These are phyloP conservation scores for Chlamydomonas urium DNA, from an alignment of 139 green algal genomes.

Conservation along the genomic window DNA sequence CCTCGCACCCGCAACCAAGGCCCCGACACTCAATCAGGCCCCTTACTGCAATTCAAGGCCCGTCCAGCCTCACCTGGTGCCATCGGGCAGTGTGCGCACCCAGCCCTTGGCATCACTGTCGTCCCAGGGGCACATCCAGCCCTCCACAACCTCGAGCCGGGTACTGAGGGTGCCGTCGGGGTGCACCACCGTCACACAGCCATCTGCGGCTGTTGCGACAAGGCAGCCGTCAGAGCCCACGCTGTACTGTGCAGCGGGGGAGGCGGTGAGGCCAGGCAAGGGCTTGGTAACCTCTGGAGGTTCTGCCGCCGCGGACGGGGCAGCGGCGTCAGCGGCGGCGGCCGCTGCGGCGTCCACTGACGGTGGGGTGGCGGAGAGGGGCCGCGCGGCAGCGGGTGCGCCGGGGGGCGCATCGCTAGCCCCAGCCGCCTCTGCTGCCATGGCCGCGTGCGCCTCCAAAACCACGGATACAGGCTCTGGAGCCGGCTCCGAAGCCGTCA, in stretches of 20 bases:
- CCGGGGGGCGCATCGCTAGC: background rate
- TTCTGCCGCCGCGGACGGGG: background rate
- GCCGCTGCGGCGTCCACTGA: background rate
- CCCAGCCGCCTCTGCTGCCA: background rate
- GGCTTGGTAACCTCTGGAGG: background rate
- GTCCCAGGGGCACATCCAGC: constrained; percentile 15
- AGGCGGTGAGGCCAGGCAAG: background rate
- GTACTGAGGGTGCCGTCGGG: constrained; percentile 38
- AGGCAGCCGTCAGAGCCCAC: background rate
- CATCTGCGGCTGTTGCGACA: constrained; percentile 9
- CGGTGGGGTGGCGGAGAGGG: background rate
- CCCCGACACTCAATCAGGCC: constrained; percentile 12
- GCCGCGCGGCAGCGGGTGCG: background rate
- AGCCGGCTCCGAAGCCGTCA: no score
- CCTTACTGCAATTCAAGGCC: no score
- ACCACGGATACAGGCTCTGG: no score
- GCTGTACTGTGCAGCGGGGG: background rate
- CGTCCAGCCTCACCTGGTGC: constrained; percentile 21
- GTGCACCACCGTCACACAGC: constrained; percentile 29
- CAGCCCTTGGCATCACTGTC: constrained; percentile 20
- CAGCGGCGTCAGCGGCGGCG: constrained; percentile 1
- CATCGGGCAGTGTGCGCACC: constrained; percentile 28
- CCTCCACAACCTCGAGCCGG: constrained; percentile 22
- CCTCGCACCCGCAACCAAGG: background rate
- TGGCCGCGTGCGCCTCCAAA: no score